Base-by-base conservation (phyloP, 2,329 filamentous ascomycete species). In the Leptographium lundbergii region DNA sequence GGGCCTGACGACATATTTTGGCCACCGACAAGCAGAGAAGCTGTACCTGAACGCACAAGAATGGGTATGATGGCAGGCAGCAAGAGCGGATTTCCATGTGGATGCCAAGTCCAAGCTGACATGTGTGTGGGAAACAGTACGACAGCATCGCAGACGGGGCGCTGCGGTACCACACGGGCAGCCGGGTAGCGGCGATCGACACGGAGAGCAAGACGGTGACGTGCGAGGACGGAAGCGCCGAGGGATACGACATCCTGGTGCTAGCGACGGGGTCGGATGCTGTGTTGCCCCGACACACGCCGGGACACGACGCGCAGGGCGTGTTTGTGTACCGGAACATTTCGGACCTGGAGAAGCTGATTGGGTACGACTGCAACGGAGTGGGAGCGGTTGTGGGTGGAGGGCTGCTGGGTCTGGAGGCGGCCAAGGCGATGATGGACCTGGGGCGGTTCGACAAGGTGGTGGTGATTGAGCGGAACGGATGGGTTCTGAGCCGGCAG, bases 271-370 rank as follows among this genome's bases (percentile, higher is more conserved):
- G 91, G 14, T 95, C 90, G 1, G 85, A 95, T 70, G 91, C 91
- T 11, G 74, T 94, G 2, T 77, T 95, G 1, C 89, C 81, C 0
- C 71, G 66, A 1, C 80, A 87, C 60, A 91, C 87, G 0, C 88
- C 89, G 0, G 89, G 89, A 47, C 77, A 91, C 66, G 85, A 92
- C 68, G 88, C 89, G 13, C 83, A 82, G 27, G 91, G 91, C 1
- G 87, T 95, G 3, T 96, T 96, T 66, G 89, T 95, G 9, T 95
- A 96, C 70, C 81, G 91, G 54, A 95, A 86, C 0, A 91, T 96
- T 61, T 82, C 87, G 2, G 91, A 96, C 69, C 73, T 96, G 42
- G 78, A 91, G 67, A 81, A 78, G 51, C 79, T 96, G 4, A 95
- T 96, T 59, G 75, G 78, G 1, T 95, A 87, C 67, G 83, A 89